A percentile compares a stretch with the other conserved stretches of the same genome.
phyloP scores from a whole-genome alignment of 352 stramenopile genomes.

The Pythium brassicae region DNA sequence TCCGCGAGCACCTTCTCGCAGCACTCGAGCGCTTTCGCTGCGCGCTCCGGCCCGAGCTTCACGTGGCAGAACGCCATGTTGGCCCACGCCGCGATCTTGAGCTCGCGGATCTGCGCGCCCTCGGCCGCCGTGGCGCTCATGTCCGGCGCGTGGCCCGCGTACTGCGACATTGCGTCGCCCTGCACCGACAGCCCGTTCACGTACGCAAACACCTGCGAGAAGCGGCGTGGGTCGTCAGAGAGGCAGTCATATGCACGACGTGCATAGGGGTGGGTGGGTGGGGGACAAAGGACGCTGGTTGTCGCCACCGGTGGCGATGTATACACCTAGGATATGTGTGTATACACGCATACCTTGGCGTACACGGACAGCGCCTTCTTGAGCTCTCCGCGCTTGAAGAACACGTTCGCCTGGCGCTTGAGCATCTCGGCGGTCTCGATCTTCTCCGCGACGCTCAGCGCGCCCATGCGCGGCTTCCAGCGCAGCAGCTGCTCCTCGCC shows the following conservation, averaged over 20 bases:
- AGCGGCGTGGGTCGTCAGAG: neutral
- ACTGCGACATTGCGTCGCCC: conserved; percentile 76
- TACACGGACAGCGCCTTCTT: conserved; percentile 62
- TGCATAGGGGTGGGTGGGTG: too few relatives aligned
- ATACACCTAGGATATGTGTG: too few relatives aligned
- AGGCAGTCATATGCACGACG: too few relatives aligned
- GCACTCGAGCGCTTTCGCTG: conserved; percentile 47
- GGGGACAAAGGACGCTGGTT: too few relatives aligned
- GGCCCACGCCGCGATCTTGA: conserved; percentile 69
- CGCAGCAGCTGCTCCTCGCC: conserved; percentile 51
- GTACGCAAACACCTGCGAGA: conserved; percentile 63
- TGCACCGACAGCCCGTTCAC: conserved; percentile 74
- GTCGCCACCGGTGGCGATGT: too few relatives aligned
- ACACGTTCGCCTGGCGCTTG: conserved; percentile 77
- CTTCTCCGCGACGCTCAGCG: conserved; percentile 66
- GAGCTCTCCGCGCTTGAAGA: conserved; percentile 53
- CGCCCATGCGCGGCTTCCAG: conserved; percentile 67
- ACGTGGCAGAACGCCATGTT: conserved; percentile 85
- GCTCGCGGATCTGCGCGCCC: conserved; percentile 46
- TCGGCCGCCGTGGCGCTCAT: conserved; percentile 54
- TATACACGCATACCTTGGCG: conserved; percentile 27
- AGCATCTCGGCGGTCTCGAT: conserved; percentile 64
- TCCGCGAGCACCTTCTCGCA: conserved; percentile 77
- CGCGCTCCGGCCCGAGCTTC: conserved; percentile 40
- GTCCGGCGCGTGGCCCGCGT: conserved; percentile 34